Evolutionary conservation across 495 filamentous ascomycete genomes (phyloP).

Genomic region (Talaromyces proteolyticus): DNA sequence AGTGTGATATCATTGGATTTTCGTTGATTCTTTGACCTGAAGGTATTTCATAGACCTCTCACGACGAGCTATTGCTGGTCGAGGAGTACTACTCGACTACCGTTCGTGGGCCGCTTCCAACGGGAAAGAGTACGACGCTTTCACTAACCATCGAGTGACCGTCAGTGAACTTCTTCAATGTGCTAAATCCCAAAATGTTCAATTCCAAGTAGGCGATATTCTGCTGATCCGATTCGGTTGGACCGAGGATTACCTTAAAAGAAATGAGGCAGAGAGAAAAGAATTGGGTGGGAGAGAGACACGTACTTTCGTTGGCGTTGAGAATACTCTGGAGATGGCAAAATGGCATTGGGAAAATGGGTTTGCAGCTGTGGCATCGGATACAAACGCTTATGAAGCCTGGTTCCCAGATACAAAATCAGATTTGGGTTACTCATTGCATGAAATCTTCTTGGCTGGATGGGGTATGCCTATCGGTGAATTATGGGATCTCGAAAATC

Average conservation of each 20-base stretch:
- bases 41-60: conserved; percentile 19
- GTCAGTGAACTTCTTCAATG: conserved; percentile 40
- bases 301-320: conserved; percentile 55
- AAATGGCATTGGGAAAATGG: conserved; percentile 50
- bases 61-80: conserved; percentile 44
- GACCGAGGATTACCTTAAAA: conserved; percentile 39
- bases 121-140: conserved; percentile 45
- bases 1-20: conserved; percentile 1
- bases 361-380: conserved; percentile 59
- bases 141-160: conserved; percentile 56
- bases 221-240: conserved; percentile 63
- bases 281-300: conserved; percentile 48
- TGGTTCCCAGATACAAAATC: conserved; percentile 48
- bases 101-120: conserved; percentile 36
- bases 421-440: conserved; percentile 36
- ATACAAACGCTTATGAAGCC: conserved; percentile 57
- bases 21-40: conserved; percentile 14
- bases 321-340: conserved; percentile 23
- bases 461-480: conserved; percentile 62
- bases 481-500: conserved; percentile 54
- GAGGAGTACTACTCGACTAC: conserved; percentile 51
- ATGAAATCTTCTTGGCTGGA: conserved; percentile 58
- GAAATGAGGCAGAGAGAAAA: conserved; percentile 26
- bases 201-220: conserved; percentile 55
- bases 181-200: conserved; percentile 52